Evolutionary conservation across 1,284 basidiomycete species (phyloP), one percentile per base, ranked within the genome.

Genomic region (Ceratorhiza oryzae-sativae): DNA sequence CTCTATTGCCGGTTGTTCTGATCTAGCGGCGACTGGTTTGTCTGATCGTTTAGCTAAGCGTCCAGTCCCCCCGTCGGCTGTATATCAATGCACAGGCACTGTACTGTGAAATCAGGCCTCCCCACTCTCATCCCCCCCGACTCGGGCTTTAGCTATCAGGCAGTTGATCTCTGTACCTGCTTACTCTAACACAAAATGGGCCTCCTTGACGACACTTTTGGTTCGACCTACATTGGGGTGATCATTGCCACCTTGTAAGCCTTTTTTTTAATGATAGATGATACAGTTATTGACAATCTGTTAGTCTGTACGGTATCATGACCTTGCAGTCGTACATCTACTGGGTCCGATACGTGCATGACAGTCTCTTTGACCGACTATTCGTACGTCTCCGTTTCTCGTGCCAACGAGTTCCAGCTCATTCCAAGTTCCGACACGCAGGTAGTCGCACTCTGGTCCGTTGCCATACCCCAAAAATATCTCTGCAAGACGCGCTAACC

Each of bases 221-320:
- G 63, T 12, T 49, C 63, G 23, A 67, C 63, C n/a, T 67, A 67
- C 32, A 70, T 70, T 32, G 65, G 65, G 18, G 65, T 56, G n/a
- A 42, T 70, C 4, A 23, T 70, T 13, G 51, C 65, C 20, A 70
- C 65, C 6, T 70, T 70, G 65, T 70, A 58, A n/a, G 67, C 36
- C 36, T 6, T 30, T 20, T n/a, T 48, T 41, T 45, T 41, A 25
- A 27, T 3, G 25, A 13, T 25, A 15, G 10, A 8, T 42, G n/a
- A 12, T 9, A 23, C 25, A 30, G n/a, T 10, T 10, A 45, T 10
- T 30, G 18, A 45, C 39, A 18, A 41, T 13, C 32, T 18, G 8
- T 3, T 32, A 67, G 63, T 51, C n/a, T 67, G 25, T 67, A 67
- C 32, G 63, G 63, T n/a, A 67, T 67, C 25, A 32, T 67, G 32